Evolutionary conservation across 345 rosid species (phyloP).

Genomic region (Excoecaria agallocha): DNA sequence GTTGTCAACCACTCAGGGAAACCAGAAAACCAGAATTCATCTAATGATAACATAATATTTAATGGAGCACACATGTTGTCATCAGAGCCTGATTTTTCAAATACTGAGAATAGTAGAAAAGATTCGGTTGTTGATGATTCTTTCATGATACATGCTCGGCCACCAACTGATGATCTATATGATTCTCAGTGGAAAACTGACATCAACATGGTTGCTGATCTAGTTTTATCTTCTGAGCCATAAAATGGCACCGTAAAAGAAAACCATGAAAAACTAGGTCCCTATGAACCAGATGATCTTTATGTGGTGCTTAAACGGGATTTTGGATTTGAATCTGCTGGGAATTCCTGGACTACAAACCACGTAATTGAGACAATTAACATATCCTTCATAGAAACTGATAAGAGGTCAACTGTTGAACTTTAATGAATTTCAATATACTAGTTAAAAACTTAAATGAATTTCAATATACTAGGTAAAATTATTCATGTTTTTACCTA

Average conservation of each 20-base stretch:
- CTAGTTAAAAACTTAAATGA: neutral
- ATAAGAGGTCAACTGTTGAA: constrained; percentile 35
- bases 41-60: constrained; percentile 33
- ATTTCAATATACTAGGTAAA: neutral
- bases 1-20: constrained; percentile 31
- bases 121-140: constrained; percentile 59
- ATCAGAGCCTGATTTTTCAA: constrained; percentile 21
- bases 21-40: constrained; percentile 32
- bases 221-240: constrained; percentile 32
- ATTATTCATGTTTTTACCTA: neutral
- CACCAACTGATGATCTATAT: constrained; percentile 37
- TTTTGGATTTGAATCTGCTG: constrained; percentile 32
- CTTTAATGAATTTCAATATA: too few relatives aligned
- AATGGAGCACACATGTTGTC: constrained; percentile 35
- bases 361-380: constrained; percentile 35
- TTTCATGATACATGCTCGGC: constrained; percentile 61
- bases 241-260: constrained; percentile 38
- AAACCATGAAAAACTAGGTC: constrained; percentile 25
- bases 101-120: constrained; percentile 34
- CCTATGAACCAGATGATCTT: constrained; percentile 58
- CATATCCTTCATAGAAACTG: constrained; percentile 50
- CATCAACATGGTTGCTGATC: constrained; percentile 59
- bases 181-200: constrained; percentile 64
- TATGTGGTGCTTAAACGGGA: constrained; percentile 63
- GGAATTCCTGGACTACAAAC: constrained; percentile 48